Conservation (phyloP, 768 basidiomycete species). For the Crucibulum laeve region DNA sequence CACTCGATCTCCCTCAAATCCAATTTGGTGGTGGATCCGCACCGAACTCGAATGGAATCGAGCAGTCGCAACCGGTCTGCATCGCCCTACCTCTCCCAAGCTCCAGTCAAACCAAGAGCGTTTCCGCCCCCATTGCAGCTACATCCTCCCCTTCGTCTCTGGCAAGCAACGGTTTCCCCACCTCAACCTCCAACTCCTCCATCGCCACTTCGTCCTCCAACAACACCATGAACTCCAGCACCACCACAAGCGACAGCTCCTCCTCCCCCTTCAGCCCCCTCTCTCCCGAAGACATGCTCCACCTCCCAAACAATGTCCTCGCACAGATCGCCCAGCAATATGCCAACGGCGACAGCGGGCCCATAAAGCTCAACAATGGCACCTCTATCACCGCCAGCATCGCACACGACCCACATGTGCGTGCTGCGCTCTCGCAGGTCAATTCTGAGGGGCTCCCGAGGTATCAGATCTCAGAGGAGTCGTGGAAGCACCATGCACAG, state of each 20-base stretch:
- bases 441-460: conserved; percentile 22
- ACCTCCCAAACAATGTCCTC: conserved; percentile 38
- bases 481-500: conserved; percentile 83
- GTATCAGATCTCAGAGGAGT: conserved; percentile 66
- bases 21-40: conserved; percentile 35
- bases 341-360: conserved; percentile 27
- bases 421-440: background rate
- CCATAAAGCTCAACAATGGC: conserved; percentile 14
- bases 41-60: conserved; percentile 15
- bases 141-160: conserved; percentile 32
- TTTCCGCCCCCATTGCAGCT: conserved; percentile 66
- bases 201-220: conserved; percentile 48
- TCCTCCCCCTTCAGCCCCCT: conserved; percentile 46
- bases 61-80: conserved; percentile 35
- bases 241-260: conserved; percentile 45
- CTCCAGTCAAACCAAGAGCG: conserved; percentile 51
- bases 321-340: conserved; percentile 48
- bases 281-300: conserved; percentile 51
- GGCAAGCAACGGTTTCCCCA: conserved; percentile 29
- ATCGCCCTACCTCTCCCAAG: conserved; percentile 46
- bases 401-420: background rate
- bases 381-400: background rate
- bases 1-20: conserved; percentile 42
- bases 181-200: conserved; percentile 43
- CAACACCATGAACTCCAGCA: conserved; percentile 48